A percentile compares a stretch with the other conserved stretches of the same genome.
Conservation (phyloP, 164 flowering plant species). For the Cinnamomum micranthum region DNA sequence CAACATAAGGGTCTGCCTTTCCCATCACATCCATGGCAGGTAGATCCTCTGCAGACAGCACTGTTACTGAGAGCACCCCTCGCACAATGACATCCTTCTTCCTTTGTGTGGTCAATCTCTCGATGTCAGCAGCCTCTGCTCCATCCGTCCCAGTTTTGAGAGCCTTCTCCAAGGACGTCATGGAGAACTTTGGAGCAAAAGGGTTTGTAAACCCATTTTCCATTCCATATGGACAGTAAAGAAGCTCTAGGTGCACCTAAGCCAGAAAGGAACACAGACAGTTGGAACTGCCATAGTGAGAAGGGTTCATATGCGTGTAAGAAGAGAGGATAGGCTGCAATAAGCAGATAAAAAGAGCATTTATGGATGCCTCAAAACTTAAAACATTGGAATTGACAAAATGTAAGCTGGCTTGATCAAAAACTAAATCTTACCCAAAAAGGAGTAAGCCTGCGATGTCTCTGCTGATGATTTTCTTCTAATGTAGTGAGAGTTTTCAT, state of each 20-base stretch:
- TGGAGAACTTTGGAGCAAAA: slow-evolving; percentile 48
- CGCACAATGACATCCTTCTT: slow-evolving; percentile 74
- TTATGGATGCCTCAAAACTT: not conserved
- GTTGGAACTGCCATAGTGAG: not conserved
- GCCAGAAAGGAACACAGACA: not conserved
- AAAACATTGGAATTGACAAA: not conserved
- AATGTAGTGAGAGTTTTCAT: no score
- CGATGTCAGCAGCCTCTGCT: slow-evolving; percentile 38
- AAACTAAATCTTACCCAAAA: not conserved
- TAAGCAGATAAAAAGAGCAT: not conserved
- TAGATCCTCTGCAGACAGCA: slow-evolving; percentile 89
- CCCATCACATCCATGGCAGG: slow-evolving; percentile 80
- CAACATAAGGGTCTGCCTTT: slow-evolving; percentile 90
- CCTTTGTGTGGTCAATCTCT: slow-evolving; percentile 31
- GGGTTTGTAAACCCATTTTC: slow-evolving; percentile 67
- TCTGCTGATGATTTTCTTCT: no score
- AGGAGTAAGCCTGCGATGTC: no score
- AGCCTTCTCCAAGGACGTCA: slow-evolving; percentile 91
- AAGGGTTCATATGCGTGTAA: not conserved
- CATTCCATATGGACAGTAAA: slow-evolving; percentile 75
- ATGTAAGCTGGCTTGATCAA: not conserved
- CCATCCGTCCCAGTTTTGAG: slow-evolving; percentile 62
- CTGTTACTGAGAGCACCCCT: slow-evolving; percentile 91
- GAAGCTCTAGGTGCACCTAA: slow-evolving; percentile 94
- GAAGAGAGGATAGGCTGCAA: not conserved